Conservation (phyloP, 352 stramenopile genomes). For the Globisporangium uncinulatum region DNA sequence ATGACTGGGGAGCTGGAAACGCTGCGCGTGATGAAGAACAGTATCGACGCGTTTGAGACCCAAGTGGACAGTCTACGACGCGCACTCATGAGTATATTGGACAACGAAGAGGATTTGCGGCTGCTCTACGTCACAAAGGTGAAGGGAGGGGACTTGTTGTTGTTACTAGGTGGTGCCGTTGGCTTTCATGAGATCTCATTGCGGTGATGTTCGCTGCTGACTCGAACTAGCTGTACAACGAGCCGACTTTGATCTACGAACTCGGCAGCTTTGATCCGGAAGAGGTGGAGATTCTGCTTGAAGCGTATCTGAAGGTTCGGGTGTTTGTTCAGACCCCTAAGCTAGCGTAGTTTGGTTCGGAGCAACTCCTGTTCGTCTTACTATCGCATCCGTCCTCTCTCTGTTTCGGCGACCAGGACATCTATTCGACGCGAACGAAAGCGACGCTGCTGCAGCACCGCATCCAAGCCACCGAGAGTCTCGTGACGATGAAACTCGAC, state of each 20-base stretch:
- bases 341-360: too few relatives aligned
- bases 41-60: constrained; percentile 64
- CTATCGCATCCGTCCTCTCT: constrained; percentile 3
- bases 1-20: constrained; percentile 48
- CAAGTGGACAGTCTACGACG: constrained; percentile 58
- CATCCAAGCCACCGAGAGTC: constrained; percentile 63
- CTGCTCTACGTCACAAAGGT: constrained; percentile 31
- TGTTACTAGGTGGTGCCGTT: too few relatives aligned
- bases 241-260: constrained; percentile 32
- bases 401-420: constrained; percentile 23
- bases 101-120: constrained; percentile 24
- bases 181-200: too few relatives aligned
- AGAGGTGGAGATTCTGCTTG: constrained; percentile 3
- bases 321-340: too few relatives aligned
- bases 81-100: constrained; percentile 60
- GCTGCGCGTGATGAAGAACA: constrained; percentile 63
- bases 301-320: constrained; percentile 9
- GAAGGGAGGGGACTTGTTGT: too few relatives aligned
- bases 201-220: too few relatives aligned
- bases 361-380: neutral
- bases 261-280: constrained; percentile 16
- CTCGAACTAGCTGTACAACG: constrained; percentile 38
- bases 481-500: constrained; percentile 48
- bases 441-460: constrained; percentile 55
- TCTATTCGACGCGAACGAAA: constrained; percentile 65